Percentiles rank a stretch among this genome's conserved stretches.
phyloP scores from a whole-genome alignment of 768 basidiomycete genomes.

The Tulasnella sp. region DNA sequence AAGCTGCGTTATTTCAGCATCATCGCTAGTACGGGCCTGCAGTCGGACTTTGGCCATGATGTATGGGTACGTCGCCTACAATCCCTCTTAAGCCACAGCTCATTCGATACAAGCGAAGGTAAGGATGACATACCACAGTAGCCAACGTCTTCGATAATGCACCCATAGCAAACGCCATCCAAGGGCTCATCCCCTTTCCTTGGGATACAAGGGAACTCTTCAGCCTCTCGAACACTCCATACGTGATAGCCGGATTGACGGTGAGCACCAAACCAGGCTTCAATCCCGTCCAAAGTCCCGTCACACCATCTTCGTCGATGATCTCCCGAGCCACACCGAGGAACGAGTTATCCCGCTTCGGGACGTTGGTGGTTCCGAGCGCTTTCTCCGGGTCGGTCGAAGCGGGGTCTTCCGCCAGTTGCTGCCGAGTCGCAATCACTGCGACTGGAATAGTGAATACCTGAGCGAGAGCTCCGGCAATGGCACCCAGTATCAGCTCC shows the following conservation, averaged over 20 bases:
- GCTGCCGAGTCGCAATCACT: slow-evolving; percentile 95
- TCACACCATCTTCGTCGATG: slow-evolving; percentile 74
- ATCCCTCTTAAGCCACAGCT: not conserved
- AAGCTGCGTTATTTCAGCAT: slow-evolving; percentile 25
- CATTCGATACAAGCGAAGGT: not conserved
- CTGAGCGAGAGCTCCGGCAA: slow-evolving; percentile 90
- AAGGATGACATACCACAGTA: slow-evolving; percentile 60
- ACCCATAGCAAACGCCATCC: slow-evolving; percentile 73
- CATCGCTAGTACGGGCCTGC: slow-evolving; percentile 63
- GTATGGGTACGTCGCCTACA: slow-evolving; percentile 85
- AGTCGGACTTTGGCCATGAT: slow-evolving; percentile 96
- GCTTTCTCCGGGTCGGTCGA: slow-evolving; percentile 13
- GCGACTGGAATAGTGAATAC: slow-evolving; percentile 97
- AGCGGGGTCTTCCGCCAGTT: slow-evolving; percentile 46
- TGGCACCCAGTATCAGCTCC: slow-evolving; percentile 79
- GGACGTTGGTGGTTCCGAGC: not conserved
- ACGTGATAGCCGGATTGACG: slow-evolving; percentile 95
- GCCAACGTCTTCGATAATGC: slow-evolving; percentile 91
- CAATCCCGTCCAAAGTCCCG: slow-evolving; percentile 86
- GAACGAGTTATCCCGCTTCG: slow-evolving; percentile 53
- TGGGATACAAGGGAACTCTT: slow-evolving; percentile 61
- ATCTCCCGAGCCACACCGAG: slow-evolving; percentile 73
- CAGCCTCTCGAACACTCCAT: slow-evolving; percentile 86
- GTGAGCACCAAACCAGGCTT: slow-evolving; percentile 91
- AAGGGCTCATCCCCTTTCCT: slow-evolving; percentile 55